These are phyloP conservation scores for Cicer yamashitae DNA, from an alignment of 306 rosid genomes.

Conservation along the genomic window DNA sequence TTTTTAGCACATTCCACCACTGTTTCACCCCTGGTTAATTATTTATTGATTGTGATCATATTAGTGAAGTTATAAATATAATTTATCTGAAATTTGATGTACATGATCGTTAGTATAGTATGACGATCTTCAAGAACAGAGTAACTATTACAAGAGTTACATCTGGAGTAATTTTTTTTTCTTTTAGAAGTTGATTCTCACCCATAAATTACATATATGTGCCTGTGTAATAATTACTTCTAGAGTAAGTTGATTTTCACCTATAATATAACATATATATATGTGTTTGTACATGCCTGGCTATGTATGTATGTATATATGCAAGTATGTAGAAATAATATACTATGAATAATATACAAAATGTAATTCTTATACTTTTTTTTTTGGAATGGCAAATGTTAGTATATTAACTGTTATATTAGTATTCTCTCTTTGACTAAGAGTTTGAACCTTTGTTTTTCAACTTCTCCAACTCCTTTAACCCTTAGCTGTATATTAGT, in stretches of 20 bases:
- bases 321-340: not conserved
- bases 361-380: not conserved
- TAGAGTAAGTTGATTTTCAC: not conserved
- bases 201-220: not conserved
- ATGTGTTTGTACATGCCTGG: not conserved
- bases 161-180: not conserved
- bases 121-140: not conserved
- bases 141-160: not conserved
- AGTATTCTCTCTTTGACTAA: too few species aligned
- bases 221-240: not conserved
- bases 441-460: too few species aligned
- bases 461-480: too few species aligned
- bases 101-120: not conserved
- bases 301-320: not conserved
- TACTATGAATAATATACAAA: not conserved
- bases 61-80: not conserved
- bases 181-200: not conserved
- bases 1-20: constrained; percentile 9
- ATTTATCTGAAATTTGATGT: not conserved
- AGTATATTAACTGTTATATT: too few species aligned
- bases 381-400: too few species aligned
- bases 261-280: not conserved
- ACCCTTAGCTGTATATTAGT: too few species aligned
- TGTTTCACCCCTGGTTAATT: constrained; percentile 9
- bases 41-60: not conserved